A percentile compares a stretch with the other conserved stretches of the same genome.
These are phyloP conservation scores for Simplicillium aogashimaense DNA, from an alignment of 2,329 filamentous ascomycete species.

Conservation along the genomic window DNA sequence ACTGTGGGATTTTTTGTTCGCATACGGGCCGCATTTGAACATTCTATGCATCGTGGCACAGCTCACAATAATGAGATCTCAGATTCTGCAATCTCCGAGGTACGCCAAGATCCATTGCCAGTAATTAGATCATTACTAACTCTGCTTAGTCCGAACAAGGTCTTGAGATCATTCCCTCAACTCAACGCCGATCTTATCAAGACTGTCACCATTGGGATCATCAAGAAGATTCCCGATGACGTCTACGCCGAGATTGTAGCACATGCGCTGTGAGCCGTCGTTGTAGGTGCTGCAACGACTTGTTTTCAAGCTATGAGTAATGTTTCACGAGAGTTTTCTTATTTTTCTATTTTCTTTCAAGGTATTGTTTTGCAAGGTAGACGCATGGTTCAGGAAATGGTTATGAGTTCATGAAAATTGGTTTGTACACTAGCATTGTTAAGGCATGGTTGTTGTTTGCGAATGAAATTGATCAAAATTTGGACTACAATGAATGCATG, in stretches of 20 bases:
- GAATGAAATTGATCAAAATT: too few relatives aligned
- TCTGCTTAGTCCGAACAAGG: slow-evolving; percentile 70
- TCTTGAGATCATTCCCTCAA: slow-evolving; percentile 78
- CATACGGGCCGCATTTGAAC: slow-evolving; percentile 90
- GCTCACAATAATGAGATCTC: slow-evolving; percentile 76
- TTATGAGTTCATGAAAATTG: not conserved
- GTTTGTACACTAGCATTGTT: not conserved
- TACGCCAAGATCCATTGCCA: slow-evolving; percentile 27
- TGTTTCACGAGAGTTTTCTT: not conserved
- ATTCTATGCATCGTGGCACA: slow-evolving; percentile 95
- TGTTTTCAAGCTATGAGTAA: not conserved
- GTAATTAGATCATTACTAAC: slow-evolving; percentile 13
- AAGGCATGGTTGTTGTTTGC: not conserved
- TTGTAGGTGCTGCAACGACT: not conserved
- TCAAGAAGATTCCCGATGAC: slow-evolving; percentile 82
- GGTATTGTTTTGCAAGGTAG: too few relatives aligned
- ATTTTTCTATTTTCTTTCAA: not conserved
- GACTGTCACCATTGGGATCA: slow-evolving; percentile 72
- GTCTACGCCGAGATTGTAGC: slow-evolving; percentile 83
- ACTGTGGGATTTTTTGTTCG: slow-evolving; percentile 95
- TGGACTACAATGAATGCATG: too few relatives aligned
- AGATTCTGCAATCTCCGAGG: slow-evolving; percentile 77
- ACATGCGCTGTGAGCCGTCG: slow-evolving; percentile 59
- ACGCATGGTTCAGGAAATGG: not conserved
- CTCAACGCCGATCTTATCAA: slow-evolving; percentile 79